Base-by-base conservation (phyloP, 1,139 yeast genomes). In the Kurtzmaniella quercitrusa region DNA sequence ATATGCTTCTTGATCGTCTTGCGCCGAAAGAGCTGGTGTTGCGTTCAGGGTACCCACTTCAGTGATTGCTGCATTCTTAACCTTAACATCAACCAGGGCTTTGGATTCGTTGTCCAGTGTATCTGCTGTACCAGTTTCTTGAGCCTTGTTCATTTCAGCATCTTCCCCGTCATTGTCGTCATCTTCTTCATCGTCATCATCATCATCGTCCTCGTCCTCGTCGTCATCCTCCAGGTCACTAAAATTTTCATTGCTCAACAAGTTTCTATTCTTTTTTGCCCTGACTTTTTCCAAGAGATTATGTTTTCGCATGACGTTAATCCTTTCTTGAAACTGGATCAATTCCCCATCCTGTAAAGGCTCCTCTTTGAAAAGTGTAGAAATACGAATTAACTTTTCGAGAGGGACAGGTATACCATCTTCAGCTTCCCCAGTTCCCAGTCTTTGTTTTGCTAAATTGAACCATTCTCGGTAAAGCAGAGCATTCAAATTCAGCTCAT, bases 381-480 rank as follows among this genome's bases (percentile, higher is more conserved):
- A 63, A 19, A 61, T 59, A 7, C 59, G 56, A 14, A 63, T 59
- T 19, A 56, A 61, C 51, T 57, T 61, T 41, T 79, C 78, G 18
- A 80, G 58, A 0, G 81, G 78, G 2, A 80, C 80, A 3, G 84
- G 77, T 0, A 72, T 56, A 5, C 87, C 87, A 54, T 81, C 86
- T 48, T 75, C 81, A 19, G 59, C 51, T 15, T 14, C 16, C 5
- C 60, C 57, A 28, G 64, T 63, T 18, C 65, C 64, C 21, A 62
- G 65, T 41, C 65, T 66, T 2, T 63, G 57, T 40, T 62, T 60
- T 2, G 75, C 66, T 11, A 69, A 59, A 8, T 59, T 54, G 44
- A 65, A 66, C 96, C 96, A 88, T 42, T 74, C 71, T 3, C 66
- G 60, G 54, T 75, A 80, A 38, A 91, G 55, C 41, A 54, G 55